Base-by-base conservation (phyloP, 2,329 filamentous ascomycete species). In the Didymella exigua region DNA sequence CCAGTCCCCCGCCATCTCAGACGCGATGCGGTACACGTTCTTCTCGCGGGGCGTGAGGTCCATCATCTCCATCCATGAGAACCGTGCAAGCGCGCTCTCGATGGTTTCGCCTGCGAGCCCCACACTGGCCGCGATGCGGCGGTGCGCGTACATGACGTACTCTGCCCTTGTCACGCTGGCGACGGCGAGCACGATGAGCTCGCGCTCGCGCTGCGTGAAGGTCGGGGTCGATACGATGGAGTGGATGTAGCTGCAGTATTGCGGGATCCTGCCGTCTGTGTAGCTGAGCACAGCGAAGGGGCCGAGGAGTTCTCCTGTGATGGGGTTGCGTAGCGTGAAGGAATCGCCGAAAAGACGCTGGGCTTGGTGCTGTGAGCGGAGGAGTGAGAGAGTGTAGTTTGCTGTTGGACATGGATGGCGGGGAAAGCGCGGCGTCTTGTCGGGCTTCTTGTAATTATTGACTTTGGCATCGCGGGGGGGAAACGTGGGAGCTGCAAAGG, bases 171-270 rank as follows among this genome's bases (percentile, higher is more conserved):
- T 40, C 2, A 43, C 29, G 10, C 51, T 34, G 2, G 45, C 44
- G 7, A 34, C 51, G 1, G 51, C 51, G 2, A 49, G 16, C 5
- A 48, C 19, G 13, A 41, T 36, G 5, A 54, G 14, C 13, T 54
- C 38, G 2, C 51, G 31, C 45, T 54, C 51, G 2, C 51, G 29
- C 6, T 24, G 18, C 5, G 44, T 44, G 21, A 54, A 54, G 4
- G 45, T 4, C 1, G 51, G 19, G 10, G 51, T 38, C 1, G 33
- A 37, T 0, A 45, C 8, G 5, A 49, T 31, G 14, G 38, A 18
- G 40, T 54, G 51, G 21, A 54, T 49, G 21, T 54, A 54, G 14
- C 34, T 40, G 8, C 51, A 54, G 33, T 54, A 54, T 11, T 10
- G 18, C 6, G 19, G 26, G 31, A 54, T 44, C 38, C 44, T 44